These are phyloP conservation scores for Chamaecrista fasciculata DNA, from an alignment of 306 rosid species.

Conservation along the genomic window DNA sequence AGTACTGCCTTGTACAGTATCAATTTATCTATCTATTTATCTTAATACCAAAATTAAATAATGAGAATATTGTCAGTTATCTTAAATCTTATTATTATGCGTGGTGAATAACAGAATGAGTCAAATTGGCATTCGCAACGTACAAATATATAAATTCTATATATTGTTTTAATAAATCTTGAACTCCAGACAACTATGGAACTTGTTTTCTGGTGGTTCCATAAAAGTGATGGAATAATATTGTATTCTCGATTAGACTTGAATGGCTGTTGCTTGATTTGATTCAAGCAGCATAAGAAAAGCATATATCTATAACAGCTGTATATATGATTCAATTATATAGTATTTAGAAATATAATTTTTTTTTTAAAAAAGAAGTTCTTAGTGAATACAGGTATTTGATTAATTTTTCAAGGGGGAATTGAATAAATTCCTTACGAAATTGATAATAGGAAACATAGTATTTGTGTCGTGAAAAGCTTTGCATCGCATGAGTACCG, in stretches of 20 bases:
- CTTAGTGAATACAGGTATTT: too few species aligned
- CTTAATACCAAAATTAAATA: not conserved
- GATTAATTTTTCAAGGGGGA: too few species aligned
- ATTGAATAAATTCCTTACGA: not conserved
- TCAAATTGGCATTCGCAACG: too few species aligned
- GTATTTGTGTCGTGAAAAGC: not conserved
- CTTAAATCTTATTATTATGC: not conserved
- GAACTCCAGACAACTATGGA: not conserved
- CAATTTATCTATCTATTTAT: not conserved
- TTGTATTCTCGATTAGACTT: conserved; percentile 28
- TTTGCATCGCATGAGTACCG: not conserved
- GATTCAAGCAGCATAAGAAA: conserved; percentile 9
- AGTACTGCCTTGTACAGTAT: not conserved
- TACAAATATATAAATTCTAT: too few species aligned
- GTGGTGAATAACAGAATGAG: not conserved
- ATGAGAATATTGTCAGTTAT: not conserved
- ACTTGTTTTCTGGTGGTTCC: not conserved
- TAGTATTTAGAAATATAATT: too few species aligned
- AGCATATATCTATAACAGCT: conserved; percentile 15
- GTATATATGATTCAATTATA: too few species aligned
- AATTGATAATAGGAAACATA: too few species aligned
- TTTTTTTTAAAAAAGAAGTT: too few species aligned
- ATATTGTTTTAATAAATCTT: too few species aligned
- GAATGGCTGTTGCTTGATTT: conserved; percentile 22
- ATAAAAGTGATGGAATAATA: conserved; percentile 6